Conservation (phyloP, 352 stramenopile species). For the Peronospora tabacina region DNA sequence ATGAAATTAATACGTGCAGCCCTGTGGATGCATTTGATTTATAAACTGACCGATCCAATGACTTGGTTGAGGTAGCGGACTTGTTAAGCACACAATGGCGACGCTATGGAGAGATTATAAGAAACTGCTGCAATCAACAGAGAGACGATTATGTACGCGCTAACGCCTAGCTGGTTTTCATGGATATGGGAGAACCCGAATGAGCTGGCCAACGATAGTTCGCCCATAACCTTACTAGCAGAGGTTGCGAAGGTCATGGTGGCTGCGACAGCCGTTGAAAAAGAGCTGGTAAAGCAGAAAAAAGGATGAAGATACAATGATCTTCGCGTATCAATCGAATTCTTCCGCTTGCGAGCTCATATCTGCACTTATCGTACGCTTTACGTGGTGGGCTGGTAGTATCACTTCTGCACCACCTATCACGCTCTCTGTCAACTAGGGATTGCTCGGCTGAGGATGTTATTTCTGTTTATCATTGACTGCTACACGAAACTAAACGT, state of each 20-base stretch:
- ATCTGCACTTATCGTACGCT: too few relatives aligned
- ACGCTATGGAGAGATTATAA: conserved; percentile 46
- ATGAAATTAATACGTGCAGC: conserved; percentile 60
- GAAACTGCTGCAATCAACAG: conserved; percentile 50
- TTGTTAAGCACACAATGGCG: conserved; percentile 41
- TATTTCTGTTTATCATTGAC: too few relatives aligned
- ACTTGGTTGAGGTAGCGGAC: conserved; percentile 42
- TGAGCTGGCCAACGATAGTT: conserved; percentile 10
- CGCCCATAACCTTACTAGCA: conserved; percentile 7
- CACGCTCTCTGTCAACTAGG: too few relatives aligned
- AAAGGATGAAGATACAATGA: too few relatives aligned
- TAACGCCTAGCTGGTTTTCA: conserved; percentile 64
- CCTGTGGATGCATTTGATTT: conserved; percentile 39
- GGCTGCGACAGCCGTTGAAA: conserved; percentile 27
- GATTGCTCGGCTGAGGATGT: too few relatives aligned
- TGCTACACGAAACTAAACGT: too few relatives aligned
- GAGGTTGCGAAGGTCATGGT: conserved; percentile 31
- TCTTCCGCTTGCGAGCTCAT: too few relatives aligned
- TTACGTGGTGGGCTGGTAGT: too few relatives aligned
- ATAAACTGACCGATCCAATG: conserved; percentile 54
- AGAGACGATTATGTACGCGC: conserved; percentile 72
- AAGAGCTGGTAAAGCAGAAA: not conserved
- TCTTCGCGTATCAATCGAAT: too few relatives aligned
- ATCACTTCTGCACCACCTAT: too few relatives aligned
- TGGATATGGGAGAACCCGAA: conserved; percentile 59